Percentiles rank a stretch among this genome's conserved stretches.
Conservation (phyloP, 768 basidiomycete genomes). For the Lactarius pseudohatsudake region DNA sequence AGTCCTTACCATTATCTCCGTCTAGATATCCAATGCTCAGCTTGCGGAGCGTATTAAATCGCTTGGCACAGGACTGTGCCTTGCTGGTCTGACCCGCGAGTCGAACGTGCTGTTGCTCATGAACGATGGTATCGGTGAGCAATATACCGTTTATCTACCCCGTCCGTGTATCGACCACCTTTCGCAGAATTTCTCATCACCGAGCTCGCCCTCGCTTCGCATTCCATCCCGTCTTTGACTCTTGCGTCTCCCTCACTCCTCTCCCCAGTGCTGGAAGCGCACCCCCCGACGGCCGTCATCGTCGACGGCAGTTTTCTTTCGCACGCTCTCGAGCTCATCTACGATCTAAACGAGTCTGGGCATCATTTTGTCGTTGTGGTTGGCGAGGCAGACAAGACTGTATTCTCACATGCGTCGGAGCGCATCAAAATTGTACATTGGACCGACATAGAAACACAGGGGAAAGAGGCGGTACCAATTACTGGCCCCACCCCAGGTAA, state of each 20-base stretch:
- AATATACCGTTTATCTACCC: neutral
- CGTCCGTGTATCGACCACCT: constrained; percentile 16
- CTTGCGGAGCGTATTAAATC: constrained; percentile 69
- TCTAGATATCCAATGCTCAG: constrained; percentile 70
- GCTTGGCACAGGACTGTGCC: constrained; percentile 71
- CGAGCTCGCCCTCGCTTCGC: constrained; percentile 74
- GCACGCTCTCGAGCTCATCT: constrained; percentile 68
- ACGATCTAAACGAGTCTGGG: constrained; percentile 51
- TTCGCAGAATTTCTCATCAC: constrained; percentile 69
- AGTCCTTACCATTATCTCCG: neutral
- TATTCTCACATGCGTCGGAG: constrained; percentile 48
- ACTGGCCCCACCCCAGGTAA: constrained; percentile 51
- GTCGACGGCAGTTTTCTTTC: constrained; percentile 65
- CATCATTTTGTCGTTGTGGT: constrained; percentile 67
- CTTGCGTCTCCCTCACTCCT: constrained; percentile 61
- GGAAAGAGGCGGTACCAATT: constrained; percentile 47
- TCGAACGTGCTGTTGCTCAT: constrained; percentile 74
- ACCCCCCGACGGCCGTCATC: constrained; percentile 74
- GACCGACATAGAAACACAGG: constrained; percentile 69
- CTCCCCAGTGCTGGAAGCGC: constrained; percentile 58
- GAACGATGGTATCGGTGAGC: constrained; percentile 72
- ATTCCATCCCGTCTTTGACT: constrained; percentile 68
- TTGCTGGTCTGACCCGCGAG: constrained; percentile 51
- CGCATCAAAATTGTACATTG: constrained; percentile 62
- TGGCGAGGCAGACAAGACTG: constrained; percentile 54